Evolutionary conservation across 371 early-diverging fungal genomes (phyloP), one percentile per base, ranked within the genome.

Genomic region (Mycotypha africana): DNA sequence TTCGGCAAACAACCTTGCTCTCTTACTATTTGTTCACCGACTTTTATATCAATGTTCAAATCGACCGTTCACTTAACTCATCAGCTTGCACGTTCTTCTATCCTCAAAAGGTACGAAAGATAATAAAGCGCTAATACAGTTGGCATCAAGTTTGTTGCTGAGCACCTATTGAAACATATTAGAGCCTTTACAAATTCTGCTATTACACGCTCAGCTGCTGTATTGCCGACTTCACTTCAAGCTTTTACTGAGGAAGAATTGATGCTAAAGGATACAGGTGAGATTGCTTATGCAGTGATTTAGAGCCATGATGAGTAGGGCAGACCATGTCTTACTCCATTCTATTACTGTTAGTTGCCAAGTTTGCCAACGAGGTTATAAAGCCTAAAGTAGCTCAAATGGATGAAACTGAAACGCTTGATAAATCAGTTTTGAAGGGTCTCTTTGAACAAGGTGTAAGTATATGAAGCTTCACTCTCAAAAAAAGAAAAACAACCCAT

Each of bases 351-450:
- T 4, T 45, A 85, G 98, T 93, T 7, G 64, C 87, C 34, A 85
- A 86, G 47, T 95, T 94, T 45, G 92, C 97, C 30, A 74, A 82
- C 42, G 89, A 92, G 30, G 72, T 77, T 30, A 78, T 98, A 41
- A 76, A 81, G 62, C 97, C 97, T 47, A 85, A 85, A 65, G 97
- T 96, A 10, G 38, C 62, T 10, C 71, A 88, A 42, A 98, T 98
- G 98, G 98, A 98, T 69, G 96, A 97, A 63, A 74, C 69, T 7
- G 96, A 95, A 64, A 45, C 66, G 45, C 58, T 95, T 56, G 95
- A 95, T 67, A 68, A 79, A 45, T 47, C 56, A 19, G 73, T 98
- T 33, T 62, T 96, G 45, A 80, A 91, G 57, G 95, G 90, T 3
- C 74, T 95, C 31, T 94, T 93, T 51, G 91, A 95, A 33, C 84